Evolutionary conservation across 2,329 filamentous ascomycete species (phyloP), one percentile per base, ranked within the genome.

Genomic region (Alternaria brassicicola): DNA sequence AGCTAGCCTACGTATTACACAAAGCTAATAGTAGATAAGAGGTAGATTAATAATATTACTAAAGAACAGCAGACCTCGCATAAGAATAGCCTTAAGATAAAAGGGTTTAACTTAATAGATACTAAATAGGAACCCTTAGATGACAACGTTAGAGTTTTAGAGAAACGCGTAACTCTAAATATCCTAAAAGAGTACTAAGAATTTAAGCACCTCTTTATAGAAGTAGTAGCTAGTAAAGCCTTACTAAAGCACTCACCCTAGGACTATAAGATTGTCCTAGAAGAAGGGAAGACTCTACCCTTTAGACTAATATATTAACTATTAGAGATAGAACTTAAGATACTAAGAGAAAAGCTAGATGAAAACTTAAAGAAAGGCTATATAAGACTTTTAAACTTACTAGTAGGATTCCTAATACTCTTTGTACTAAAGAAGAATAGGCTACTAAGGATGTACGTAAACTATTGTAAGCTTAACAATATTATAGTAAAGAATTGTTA

Each of bases 401-500:
- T 31, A 52, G 55, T 15, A 48, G 13, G 26, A 52, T 57, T 47
- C 9, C 28, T 31, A 30, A 47, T 57, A 25, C 31, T 57, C 26
- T 52, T 52, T 31, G 19, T 52, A 35, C 42, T 49, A 48, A 48
- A 50, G 41, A 52, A 58, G 10, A 39, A 52, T 25, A 56, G 42
- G 2, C 25, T 4, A 23, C 21, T 39, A 59, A n/a, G 25, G 35
- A 28, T 56, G 17, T 59, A n/a, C 23, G 17, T 59, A 13, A 9
- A 62, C 39, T 51, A 46, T 30, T 46, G 15, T 4, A 38, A 52
- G n/a, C 25, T 49, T 15, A 50, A 53, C 9, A 7, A 45, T n/a
- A 56, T 59, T 45, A 59, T 25, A 31, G 53, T 55, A 13, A 62
- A 59, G 46, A 54, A 62, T 52, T 43, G 28, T n/a, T 56, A 55